Evolutionary conservation across 768 basidiomycete genomes (phyloP), one percentile per base, ranked within the genome.

Genomic region (Mycena rebaudengoi): DNA sequence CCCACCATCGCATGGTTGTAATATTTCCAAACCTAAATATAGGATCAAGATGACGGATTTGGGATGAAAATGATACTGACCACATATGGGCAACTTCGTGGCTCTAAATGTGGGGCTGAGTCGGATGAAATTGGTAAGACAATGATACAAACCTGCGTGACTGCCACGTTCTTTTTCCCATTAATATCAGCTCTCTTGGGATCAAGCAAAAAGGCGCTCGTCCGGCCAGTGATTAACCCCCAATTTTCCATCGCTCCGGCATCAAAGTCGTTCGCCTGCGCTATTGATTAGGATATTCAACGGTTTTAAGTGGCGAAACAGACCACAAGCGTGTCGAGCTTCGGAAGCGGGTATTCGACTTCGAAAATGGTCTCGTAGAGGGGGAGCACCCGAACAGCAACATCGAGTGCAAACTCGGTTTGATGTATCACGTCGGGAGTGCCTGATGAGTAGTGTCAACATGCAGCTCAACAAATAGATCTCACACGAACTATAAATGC

Each of bases 1-100:
- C 88, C 92, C 93, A 95, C 93, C 94, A 95, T 70, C 87, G 87
- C 95, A 96, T 96, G 0, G 95, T 97, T 7, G 93, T 91, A 69
- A 98, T 91, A 73, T 97, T 90, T 25, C 95, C 96, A 69, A 96
- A 97, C 94, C 93, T 82, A 66, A 28, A 55, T 33, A 11, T 18
- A 7, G 18, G 23, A 49, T 23, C n/a, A 5, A 33, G 40, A 44
- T 25, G 13, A 14, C 60, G 7, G 18, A 18, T 12, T 45, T 33
- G 25, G 25, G 5, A 66, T 69, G n/a, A 28, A 25, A 18, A 23
- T 5, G 7, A 39, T 32, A 76, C 80, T 65, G 65, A 88, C 89
- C 91, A 90, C 89, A 92, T 90, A 71, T 92, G 91, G 10, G 91
- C 90, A 45, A 94, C 88, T 78, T 96, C 96, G 71, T 98, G 97